A percentile compares a stretch with the other conserved stretches of the same genome.
phyloP scores from a whole-genome alignment of 768 basidiomycete genomes.

The Naematelia encephala region DNA sequence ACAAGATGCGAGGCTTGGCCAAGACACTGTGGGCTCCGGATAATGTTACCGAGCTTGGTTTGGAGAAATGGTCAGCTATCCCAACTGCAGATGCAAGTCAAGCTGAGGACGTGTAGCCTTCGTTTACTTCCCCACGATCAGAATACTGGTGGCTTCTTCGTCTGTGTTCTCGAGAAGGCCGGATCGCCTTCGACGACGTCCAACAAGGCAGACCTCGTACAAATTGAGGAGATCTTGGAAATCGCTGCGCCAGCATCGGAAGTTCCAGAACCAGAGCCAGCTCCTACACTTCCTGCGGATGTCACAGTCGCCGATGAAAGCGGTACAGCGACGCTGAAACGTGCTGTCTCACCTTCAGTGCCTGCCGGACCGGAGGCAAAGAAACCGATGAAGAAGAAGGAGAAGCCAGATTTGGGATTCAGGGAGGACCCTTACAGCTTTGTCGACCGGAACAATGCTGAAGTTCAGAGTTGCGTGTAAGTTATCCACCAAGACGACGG shows the following conservation, averaged over 20 bases:
- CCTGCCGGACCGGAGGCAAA: conserved; percentile 2
- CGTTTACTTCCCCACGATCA: conserved; percentile 92
- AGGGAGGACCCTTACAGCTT: conserved; percentile 92
- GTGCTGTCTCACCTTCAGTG: conserved; percentile 8
- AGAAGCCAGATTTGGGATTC: conserved; percentile 56
- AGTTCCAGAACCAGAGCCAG: background rate
- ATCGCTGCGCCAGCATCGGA: background rate
- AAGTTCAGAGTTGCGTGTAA: conserved; percentile 70
- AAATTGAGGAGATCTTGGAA: background rate
- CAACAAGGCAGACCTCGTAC: background rate
- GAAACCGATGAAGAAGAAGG: conserved; percentile 19
- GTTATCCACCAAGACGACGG: conserved; percentile 36
- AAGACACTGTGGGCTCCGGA: conserved; percentile 73
- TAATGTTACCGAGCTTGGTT: conserved; percentile 60
- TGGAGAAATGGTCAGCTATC: conserved; percentile 67
- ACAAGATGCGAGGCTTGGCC: conserved; percentile 45
- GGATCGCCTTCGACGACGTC: background rate
- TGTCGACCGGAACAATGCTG: conserved; percentile 66
- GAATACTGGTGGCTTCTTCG: conserved; percentile 95
- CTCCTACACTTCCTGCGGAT: conserved; percentile 4
- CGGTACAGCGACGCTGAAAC: conserved; percentile 55
- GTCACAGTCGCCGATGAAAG: conserved; percentile 9
- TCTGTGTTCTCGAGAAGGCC: conserved; percentile 68
- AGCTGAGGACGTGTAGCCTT: conserved; percentile 57
- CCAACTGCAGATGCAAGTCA: background rate